phyloP scores from a whole-genome alignment of 1,284 basidiomycete species.

The Cutaneotrichosporon spelunceum region DNA sequence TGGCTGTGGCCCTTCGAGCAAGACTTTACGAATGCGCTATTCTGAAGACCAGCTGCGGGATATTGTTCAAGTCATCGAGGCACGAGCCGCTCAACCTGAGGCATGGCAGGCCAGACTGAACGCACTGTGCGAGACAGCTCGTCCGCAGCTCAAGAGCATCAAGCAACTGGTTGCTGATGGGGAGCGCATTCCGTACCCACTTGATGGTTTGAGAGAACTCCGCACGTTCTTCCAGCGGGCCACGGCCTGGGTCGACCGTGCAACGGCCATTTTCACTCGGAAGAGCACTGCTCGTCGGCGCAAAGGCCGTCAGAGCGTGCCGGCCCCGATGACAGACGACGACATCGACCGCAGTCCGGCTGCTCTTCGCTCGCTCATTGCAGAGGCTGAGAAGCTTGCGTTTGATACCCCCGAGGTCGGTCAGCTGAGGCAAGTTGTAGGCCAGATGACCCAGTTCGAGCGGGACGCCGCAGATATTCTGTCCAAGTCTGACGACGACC shows the following conservation, averaged over 20 bases:
- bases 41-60: slow-evolving; percentile 74
- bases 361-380: slow-evolving; percentile 33
- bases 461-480: slow-evolving; percentile 37
- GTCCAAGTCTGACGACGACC: slow-evolving; percentile 32
- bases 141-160: slow-evolving; percentile 70
- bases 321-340: slow-evolving; percentile 26
- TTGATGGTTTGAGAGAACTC: slow-evolving; percentile 69
- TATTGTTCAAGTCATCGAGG: slow-evolving; percentile 62
- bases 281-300: slow-evolving; percentile 39
- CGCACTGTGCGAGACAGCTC: slow-evolving; percentile 65
- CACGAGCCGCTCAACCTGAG: slow-evolving; percentile 70
- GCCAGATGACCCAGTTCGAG: slow-evolving; percentile 39
- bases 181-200: slow-evolving; percentile 71
- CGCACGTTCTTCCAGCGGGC: slow-evolving; percentile 74
- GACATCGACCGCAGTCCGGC: slow-evolving; percentile 36
- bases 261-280: slow-evolving; percentile 34
- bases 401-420: slow-evolving; percentile 50
- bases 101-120: slow-evolving; percentile 70
- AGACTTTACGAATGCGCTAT: slow-evolving; percentile 72
- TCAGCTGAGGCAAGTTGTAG: slow-evolving; percentile 40
- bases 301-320: slow-evolving; percentile 33
- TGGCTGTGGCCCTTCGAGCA: slow-evolving; percentile 61
- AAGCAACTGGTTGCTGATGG: slow-evolving; percentile 77
- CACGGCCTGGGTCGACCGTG: slow-evolving; percentile 68
- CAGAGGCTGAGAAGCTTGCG: slow-evolving; percentile 39